A percentile compares a stretch with the other conserved stretches of the same genome.
phyloP scores from a whole-genome alignment of 164 flowering plant genomes.

The Malania oleifera region DNA sequence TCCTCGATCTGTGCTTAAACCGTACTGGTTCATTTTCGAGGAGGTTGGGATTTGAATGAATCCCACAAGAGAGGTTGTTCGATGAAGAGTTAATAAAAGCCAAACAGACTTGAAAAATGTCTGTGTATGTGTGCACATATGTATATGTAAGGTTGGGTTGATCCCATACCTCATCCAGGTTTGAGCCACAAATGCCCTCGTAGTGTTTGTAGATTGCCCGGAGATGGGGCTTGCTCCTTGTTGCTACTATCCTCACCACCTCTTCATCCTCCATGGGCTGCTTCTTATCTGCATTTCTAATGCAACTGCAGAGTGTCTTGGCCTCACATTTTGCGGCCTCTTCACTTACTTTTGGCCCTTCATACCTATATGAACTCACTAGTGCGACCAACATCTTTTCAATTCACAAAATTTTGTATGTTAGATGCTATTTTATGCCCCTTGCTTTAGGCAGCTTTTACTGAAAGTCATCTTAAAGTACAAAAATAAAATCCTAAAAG shows the following conservation, averaged over 20 bases:
- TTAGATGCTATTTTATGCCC: too few species aligned
- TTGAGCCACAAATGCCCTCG: conserved; percentile 36
- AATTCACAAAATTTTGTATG: conserved; percentile 8
- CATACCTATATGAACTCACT: conserved; percentile 70
- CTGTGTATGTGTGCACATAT: too few species aligned
- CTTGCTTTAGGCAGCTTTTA: too few species aligned
- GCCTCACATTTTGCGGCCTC: conserved; percentile 71
- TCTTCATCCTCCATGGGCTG: conserved; percentile 44
- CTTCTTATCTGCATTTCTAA: conserved; percentile 29
- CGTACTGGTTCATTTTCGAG: too few species aligned
- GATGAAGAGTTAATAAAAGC: too few species aligned
- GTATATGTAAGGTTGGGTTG: too few species aligned
- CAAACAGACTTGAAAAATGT: too few species aligned
- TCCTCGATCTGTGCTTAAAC: too few species aligned
- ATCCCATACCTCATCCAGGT: conserved; percentile 53
- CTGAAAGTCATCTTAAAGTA: too few species aligned
- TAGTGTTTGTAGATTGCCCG: conserved; percentile 37
- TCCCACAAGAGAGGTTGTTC: too few species aligned
- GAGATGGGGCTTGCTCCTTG: conserved; percentile 72
- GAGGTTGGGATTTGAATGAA: too few species aligned
- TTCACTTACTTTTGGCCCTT: conserved; percentile 50
- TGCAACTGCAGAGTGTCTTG: conserved; percentile 29
- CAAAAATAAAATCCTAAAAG: too few species aligned
- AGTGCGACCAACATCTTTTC: conserved; percentile 65
- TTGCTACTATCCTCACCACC: conserved; percentile 50